Conservation (phyloP, 2,329 filamentous ascomycete species). For the Colletotrichum sp. region DNA sequence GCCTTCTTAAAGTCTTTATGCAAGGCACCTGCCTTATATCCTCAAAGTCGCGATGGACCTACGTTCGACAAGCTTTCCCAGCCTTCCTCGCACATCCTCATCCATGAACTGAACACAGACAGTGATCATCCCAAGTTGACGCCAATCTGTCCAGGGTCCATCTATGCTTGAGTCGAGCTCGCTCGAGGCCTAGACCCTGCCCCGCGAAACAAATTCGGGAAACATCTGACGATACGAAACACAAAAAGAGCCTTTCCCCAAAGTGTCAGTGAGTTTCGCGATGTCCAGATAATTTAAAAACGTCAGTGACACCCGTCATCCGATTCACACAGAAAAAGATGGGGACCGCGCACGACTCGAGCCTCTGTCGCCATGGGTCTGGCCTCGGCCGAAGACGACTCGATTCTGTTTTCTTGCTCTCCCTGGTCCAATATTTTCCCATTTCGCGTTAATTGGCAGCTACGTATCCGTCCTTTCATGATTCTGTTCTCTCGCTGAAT, state of each 20-base stretch:
- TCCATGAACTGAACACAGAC: not conserved
- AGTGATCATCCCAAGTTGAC: not conserved
- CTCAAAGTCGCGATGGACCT: not conserved
- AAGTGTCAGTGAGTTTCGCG: not conserved
- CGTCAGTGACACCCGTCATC: not conserved
- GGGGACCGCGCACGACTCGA: constrained; percentile 5
- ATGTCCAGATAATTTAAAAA: not conserved
- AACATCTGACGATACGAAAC: not conserved
- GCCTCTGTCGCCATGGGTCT: not conserved
- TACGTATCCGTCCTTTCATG: not conserved
- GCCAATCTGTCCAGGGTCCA: not conserved
- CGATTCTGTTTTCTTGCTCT: not conserved
- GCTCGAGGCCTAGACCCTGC: not conserved
- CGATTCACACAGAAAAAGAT: not conserved
- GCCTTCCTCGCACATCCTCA: not conserved
- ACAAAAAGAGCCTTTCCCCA: not conserved
- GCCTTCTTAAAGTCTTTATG: not conserved
- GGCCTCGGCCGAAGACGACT: not conserved
- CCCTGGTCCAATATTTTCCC: not conserved
- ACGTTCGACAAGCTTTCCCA: not conserved
- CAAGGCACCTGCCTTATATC: not conserved
- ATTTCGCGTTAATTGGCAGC: not conserved
- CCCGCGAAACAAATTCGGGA: not conserved
- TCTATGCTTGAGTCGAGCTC: not conserved
- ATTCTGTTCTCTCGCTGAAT: not conserved